phyloP scores from a whole-genome alignment of 202 grass and related monocot species.

The Saccharum hybrid region DNA sequence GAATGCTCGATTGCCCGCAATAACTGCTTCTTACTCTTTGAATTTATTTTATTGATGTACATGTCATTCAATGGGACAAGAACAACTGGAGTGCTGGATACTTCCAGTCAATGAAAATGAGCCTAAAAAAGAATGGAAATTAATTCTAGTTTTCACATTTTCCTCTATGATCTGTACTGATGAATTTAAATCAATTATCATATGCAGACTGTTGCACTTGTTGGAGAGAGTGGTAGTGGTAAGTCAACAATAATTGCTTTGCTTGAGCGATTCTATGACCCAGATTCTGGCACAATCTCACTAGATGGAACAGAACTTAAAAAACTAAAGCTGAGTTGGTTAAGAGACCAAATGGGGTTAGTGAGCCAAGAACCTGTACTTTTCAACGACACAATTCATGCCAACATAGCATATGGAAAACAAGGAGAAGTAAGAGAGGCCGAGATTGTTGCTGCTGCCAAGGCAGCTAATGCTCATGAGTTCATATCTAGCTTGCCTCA shows the following conservation, averaged over 20 bases:
- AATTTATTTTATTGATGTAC: not conserved
- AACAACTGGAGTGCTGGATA: constrained; percentile 6
- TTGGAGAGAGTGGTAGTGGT: constrained; percentile 87
- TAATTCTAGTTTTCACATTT: constrained; percentile 7
- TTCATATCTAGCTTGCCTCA: constrained; percentile 88
- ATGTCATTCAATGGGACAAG: constrained; percentile 2
- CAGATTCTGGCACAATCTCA: constrained; percentile 61
- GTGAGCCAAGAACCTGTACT: constrained; percentile 89
- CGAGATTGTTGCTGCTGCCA: constrained; percentile 59
- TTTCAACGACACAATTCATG: constrained; percentile 79
- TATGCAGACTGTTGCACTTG: constrained; percentile 71
- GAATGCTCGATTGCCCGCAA: not conserved
- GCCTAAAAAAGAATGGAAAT: constrained; percentile 1
- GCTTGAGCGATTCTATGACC: constrained; percentile 81
- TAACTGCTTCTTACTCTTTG: constrained; percentile 6
- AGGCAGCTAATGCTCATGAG: constrained; percentile 74
- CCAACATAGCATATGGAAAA: constrained; percentile 93
- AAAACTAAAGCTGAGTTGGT: constrained; percentile 68
- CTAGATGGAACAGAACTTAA: constrained; percentile 61
- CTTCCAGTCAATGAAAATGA: not conserved
- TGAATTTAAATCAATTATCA: not conserved
- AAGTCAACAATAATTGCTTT: constrained; percentile 89
- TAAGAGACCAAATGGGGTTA: constrained; percentile 82
- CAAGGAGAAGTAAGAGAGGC: constrained; percentile 64
- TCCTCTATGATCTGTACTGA: not conserved